Conservation (phyloP, 2,329 filamentous ascomycete genomes). For the Chalaropsis thielavioides region DNA sequence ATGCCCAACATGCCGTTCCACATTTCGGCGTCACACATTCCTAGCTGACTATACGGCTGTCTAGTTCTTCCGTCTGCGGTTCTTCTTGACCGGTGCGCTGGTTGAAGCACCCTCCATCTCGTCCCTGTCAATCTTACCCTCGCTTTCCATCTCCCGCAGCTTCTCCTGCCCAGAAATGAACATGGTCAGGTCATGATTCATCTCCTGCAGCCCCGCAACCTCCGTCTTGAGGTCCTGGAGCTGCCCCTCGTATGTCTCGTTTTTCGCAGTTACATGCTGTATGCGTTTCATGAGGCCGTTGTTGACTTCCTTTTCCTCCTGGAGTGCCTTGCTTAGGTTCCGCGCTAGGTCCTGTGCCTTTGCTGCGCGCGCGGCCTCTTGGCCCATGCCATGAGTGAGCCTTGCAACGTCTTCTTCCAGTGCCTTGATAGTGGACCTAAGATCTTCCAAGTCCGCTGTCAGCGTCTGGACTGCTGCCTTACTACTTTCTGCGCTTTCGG, state of each 20-base stretch:
- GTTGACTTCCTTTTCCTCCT: constrained; percentile 76
- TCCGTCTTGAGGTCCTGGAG: constrained; percentile 43
- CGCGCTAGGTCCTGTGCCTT: constrained; percentile 66
- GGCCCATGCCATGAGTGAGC: constrained; percentile 48
- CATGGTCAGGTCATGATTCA: constrained; percentile 75
- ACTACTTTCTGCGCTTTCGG: constrained; percentile 50
- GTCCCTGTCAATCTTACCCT: constrained; percentile 45
- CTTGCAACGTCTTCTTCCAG: constrained; percentile 25
- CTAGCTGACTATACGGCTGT: not conserved
- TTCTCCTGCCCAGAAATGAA: constrained; percentile 77
- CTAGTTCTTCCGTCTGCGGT: constrained; percentile 34
- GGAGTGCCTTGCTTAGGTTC: constrained; percentile 57
- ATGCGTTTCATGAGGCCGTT: constrained; percentile 74
- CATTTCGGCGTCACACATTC: not conserved
- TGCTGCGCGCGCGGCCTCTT: constrained; percentile 51
- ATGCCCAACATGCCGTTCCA: too few relatives aligned
- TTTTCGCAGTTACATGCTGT: constrained; percentile 52
- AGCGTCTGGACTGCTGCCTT: constrained; percentile 27
- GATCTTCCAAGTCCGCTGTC: constrained; percentile 17
- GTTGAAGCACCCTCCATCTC: constrained; percentile 60
- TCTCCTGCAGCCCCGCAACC: constrained; percentile 63
- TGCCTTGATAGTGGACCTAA: constrained; percentile 18
- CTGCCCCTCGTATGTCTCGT: constrained; percentile 42
- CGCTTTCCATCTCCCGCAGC: constrained; percentile 53
- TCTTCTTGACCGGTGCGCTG: constrained; percentile 48